Evolutionary conservation across 2,329 filamentous ascomycete genomes (phyloP).

Genomic region (Boeremia exigua): DNA sequence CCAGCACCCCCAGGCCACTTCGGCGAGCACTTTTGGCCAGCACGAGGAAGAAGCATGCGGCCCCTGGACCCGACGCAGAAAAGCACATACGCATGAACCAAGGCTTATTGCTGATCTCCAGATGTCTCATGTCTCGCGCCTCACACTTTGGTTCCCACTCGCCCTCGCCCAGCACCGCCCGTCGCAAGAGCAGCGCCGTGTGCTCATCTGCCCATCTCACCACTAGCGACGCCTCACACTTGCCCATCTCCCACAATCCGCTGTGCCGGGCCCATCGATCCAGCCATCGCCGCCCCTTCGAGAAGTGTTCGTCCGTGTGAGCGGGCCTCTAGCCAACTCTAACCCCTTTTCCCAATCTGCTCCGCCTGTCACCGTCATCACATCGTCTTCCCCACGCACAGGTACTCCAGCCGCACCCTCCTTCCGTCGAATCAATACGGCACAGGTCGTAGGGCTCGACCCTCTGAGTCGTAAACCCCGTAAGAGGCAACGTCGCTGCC

Average conservation of each 20-base stretch:
- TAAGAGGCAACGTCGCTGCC: background rate
- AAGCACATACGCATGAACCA: background rate
- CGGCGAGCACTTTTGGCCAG: background rate
- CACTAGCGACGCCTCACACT: slow-evolving; percentile 14
- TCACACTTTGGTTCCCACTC: background rate
- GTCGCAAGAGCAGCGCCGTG: slow-evolving; percentile 8
- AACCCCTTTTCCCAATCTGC: slow-evolving; percentile 9
- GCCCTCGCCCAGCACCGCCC: background rate
- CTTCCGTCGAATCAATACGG: slow-evolving; percentile 1
- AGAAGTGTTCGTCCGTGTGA: slow-evolving; percentile 17
- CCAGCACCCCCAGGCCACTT: background rate
- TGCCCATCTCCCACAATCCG: slow-evolving; percentile 8
- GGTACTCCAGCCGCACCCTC: background rate
- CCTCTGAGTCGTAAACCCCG: background rate
- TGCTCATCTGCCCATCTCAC: background rate
- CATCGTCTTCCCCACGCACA: slow-evolving; percentile 7
- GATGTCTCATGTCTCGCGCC: background rate
- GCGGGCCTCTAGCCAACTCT: slow-evolving; percentile 1
- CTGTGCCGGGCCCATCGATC: slow-evolving; percentile 1
- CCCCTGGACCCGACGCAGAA: background rate
- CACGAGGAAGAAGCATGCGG: slow-evolving; percentile 7
- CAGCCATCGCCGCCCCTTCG: slow-evolving; percentile 4
- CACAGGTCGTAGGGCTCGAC: background rate
- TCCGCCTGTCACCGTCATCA: slow-evolving; percentile 1
- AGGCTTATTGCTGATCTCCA: background rate